Base-by-base conservation (phyloP, 2,329 filamentous ascomycete species). In the Paraphaeosphaeria sporulosa region DNA sequence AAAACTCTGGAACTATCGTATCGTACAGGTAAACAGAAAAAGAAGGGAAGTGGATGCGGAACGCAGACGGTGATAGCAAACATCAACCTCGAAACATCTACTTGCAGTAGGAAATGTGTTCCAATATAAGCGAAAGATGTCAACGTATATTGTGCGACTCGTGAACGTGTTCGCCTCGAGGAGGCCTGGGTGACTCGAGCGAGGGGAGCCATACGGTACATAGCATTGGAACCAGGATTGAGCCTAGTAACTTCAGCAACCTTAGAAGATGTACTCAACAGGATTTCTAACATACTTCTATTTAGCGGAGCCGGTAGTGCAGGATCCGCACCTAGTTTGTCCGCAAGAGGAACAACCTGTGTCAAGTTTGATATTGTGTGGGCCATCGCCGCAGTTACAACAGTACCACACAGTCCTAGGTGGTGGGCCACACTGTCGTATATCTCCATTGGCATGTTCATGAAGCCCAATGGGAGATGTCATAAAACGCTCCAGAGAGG, bases 391-490 rank as follows among this genome's bases (percentile, higher is more conserved):
- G 27, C 68, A 71, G 0, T 34, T 43, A 5, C 58, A 53, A 32
- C 68, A 71, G 27, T 62, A 65, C 68, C 68, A 71, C 1, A 62
- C 36, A 9, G 25, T 38, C 9, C 51, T 56, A 8, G 42, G n/a
- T 25, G 49, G 40, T 36, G 40, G 55, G 3, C 65, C 65, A 54
- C 65, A 65, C 8, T 53, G 55, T 49, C 25, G 36, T 38, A 19
- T 42, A 17, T 19, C 34, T 13, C 43, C 34, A 43, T 19, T 15
- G 30, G 8, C n/a, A n/a, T n/a, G n/a, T 21, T 17, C 36, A 38
- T 47, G 13, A 17, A 42, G 10, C 25, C 38, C 42, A 19, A 12
- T 1, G n/a, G 10, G 23, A 19, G 12, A 8, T 32, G 32, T 40
- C 19, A 25, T 27, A 13, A 21, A 27, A n/a, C 23, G 12, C 10